Conservation (phyloP, 768 basidiomycete genomes). For the Chalciporus pseudorubinellus region DNA sequence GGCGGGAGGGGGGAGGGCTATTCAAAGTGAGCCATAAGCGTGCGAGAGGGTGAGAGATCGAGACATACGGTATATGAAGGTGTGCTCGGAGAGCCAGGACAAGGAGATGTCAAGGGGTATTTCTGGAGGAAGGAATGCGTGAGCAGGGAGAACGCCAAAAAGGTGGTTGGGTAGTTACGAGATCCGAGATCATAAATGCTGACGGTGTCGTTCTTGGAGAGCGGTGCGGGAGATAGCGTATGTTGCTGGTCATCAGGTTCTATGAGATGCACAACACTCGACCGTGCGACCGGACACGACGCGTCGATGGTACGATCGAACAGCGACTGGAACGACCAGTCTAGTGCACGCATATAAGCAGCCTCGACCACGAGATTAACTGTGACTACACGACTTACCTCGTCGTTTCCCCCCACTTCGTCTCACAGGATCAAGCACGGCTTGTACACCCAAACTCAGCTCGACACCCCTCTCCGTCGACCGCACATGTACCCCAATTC, state of each 20-base stretch:
- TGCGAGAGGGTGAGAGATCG: neutral
- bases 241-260: constrained; percentile 44
- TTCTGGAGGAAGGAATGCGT: constrained; percentile 4
- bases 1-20: constrained; percentile 38
- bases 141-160: neutral
- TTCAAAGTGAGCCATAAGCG: constrained; percentile 1
- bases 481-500: constrained; percentile 74
- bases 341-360: constrained; percentile 34
- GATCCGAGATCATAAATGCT: constrained; percentile 50
- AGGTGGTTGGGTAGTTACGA: constrained; percentile 34
- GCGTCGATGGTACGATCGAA: constrained; percentile 66
- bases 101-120: constrained; percentile 55
- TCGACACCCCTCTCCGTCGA: constrained; percentile 62
- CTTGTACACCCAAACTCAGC: constrained; percentile 67
- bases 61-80: constrained; percentile 62
- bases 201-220: constrained; percentile 29
- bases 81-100: constrained; percentile 47
- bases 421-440: constrained; percentile 77
- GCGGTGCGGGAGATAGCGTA: constrained; percentile 52
- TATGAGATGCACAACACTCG: constrained; percentile 52
- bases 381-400: constrained; percentile 39
- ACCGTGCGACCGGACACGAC: constrained; percentile 67
- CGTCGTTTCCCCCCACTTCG: constrained; percentile 45
- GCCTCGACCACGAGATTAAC: constrained; percentile 2
- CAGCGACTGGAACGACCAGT: constrained; percentile 70